Base-by-base conservation (phyloP, 2,329 filamentous ascomycete genomes). In the Aspergillus caelatus region DNA sequence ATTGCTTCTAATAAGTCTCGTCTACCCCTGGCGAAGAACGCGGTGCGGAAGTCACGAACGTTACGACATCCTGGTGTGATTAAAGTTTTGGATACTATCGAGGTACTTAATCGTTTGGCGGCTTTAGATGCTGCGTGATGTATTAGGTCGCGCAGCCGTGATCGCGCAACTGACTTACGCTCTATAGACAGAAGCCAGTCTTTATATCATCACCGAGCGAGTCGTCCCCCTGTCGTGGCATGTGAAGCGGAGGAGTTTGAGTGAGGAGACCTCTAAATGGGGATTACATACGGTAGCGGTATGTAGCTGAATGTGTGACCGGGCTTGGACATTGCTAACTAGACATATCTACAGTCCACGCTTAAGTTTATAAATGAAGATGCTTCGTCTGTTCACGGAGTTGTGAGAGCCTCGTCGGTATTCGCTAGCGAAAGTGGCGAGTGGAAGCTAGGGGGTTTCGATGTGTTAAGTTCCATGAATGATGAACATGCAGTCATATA, bases 341-440 rank as follows among this genome's bases (percentile, higher is more conserved):
- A 41, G 10, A n/a, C 36, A 53, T 45, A 43, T 58, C 26, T 53
- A 12, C 68, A 94, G 89, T 91, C 93, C 75, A 98, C 95, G 0
- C 80, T 98, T 69, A 97, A 95, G 73, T 99, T 99, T 74, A 92
- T 99, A 77, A 99, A 99, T 73, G 89, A 91, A 55, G 95, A 99
- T 69, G 95, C 94, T 3, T 85, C 90, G 2, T 97, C 94, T 0
- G 91, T 99, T 58, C 95, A 99, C 72, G 95, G 94, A 56, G 92
- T 88, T 71, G 83, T 99, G 58, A 89, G 92, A 66, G 91, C 92
- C 23, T 91, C 91, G 0, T 97, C 94, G 0, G 85, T 99, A 67
- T 99, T 94, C 78, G 95, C 92, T 4, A 93, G 93, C 65, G 94
- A 98, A 75, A 97, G 95, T 74, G 95, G 95, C 62, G 95, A 99